Conservation (phyloP, 1,284 basidiomycete species). For the Marasmius oreades region DNA sequence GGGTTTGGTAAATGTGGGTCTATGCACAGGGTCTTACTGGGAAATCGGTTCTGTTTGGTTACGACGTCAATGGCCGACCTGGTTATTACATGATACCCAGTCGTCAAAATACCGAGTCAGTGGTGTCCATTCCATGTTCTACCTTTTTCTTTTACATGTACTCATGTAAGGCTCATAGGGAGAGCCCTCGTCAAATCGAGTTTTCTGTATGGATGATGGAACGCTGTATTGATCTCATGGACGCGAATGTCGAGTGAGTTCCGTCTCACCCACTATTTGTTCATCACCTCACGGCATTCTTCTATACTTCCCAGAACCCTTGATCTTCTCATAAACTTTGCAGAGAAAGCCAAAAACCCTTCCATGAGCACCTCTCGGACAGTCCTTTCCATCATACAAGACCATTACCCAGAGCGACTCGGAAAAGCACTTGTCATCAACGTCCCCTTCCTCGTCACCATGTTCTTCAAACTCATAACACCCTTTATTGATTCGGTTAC, state of each 20-base stretch:
- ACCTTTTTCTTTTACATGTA: background rate
- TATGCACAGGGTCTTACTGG: slow-evolving; percentile 59
- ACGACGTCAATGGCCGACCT: slow-evolving; percentile 65
- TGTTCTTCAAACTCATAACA: slow-evolving; percentile 81
- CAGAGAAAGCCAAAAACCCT: slow-evolving; percentile 75
- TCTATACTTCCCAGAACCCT: slow-evolving; percentile 40
- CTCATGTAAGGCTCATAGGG: slow-evolving; percentile 30
- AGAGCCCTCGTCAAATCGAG: slow-evolving; percentile 69
- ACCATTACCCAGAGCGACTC: slow-evolving; percentile 91
- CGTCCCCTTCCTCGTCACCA: slow-evolving; percentile 76
- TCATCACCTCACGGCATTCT: background rate
- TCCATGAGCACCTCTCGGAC: slow-evolving; percentile 60
- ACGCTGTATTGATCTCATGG: slow-evolving; percentile 69
- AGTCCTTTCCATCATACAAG: slow-evolving; percentile 77
- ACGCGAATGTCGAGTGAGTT: slow-evolving; percentile 71
- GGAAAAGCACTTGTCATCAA: slow-evolving; percentile 83
- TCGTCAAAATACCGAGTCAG: slow-evolving; percentile 68
- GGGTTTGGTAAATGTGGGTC: slow-evolving; percentile 6
- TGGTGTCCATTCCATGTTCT: background rate
- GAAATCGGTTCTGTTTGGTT: slow-evolving; percentile 74
- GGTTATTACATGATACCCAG: slow-evolving; percentile 79
- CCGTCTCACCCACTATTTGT: background rate
- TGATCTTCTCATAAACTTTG: slow-evolving; percentile 80
- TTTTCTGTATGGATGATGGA: slow-evolving; percentile 76
- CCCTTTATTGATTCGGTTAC: slow-evolving; percentile 83